These are phyloP conservation scores for Raphidocelis subcapitata DNA, from an alignment of 139 green algal genomes.

Conservation along the genomic window DNA sequence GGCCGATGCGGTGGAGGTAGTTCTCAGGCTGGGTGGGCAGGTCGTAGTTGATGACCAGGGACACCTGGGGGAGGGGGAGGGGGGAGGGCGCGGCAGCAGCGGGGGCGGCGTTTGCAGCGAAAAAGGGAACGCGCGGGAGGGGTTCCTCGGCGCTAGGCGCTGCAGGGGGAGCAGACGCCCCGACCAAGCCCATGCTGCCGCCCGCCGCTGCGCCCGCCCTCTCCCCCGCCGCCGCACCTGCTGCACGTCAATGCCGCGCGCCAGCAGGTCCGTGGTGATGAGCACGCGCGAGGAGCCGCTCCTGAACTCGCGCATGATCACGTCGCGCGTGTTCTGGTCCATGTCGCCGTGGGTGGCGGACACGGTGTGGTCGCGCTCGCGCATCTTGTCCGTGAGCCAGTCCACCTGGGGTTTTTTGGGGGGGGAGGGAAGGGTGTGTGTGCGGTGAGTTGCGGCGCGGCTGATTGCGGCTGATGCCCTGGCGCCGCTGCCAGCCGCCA, in stretches of 20 bases:
- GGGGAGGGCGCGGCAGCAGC: neutral
- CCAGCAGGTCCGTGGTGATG: constrained; percentile 99
- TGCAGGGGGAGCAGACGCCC: too few species aligned
- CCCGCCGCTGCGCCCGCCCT: neutral
- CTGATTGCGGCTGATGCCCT: too few species aligned
- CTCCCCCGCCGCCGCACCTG: constrained; percentile 54
- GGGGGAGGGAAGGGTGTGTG: neutral
- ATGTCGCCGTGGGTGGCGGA: constrained; percentile 99
- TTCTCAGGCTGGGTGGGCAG: constrained; percentile 99
- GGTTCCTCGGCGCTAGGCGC: too few species aligned
- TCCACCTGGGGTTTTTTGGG: constrained; percentile 83
- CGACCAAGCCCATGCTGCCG: too few species aligned
- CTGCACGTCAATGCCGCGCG: constrained; percentile 99
- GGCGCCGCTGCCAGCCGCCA: too few species aligned
- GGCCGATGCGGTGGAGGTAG: constrained; percentile 99
- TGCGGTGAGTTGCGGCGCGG: too few species aligned
- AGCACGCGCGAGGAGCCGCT: constrained; percentile 98
- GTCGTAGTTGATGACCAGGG: constrained; percentile 99
- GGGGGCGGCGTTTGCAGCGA: neutral
- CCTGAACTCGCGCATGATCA: constrained; percentile 99
- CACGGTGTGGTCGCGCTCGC: constrained; percentile 97
- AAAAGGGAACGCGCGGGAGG: too few species aligned
- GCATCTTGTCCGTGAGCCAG: constrained; percentile 99
- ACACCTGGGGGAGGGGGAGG: constrained; percentile 69
- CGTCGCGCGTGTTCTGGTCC: constrained; percentile 99